Evolutionary conservation across 2,329 filamentous ascomycete species (phyloP).

Genomic region (Fusarium sp.): DNA sequence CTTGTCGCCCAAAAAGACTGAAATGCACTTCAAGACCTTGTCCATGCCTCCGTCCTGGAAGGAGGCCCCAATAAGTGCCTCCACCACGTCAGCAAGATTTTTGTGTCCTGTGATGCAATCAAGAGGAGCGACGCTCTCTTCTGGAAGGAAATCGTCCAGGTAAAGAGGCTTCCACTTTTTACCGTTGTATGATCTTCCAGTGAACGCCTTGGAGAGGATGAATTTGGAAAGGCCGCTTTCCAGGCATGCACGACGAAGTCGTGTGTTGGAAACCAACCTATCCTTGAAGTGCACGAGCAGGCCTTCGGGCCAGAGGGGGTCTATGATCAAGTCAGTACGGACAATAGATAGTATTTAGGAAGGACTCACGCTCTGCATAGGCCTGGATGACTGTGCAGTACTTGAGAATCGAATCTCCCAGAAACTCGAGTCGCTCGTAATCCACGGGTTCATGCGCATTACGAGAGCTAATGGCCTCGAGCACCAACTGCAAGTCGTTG

Average conservation of each 20-base stretch:
- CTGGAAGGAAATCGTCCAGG: conserved; percentile 52
- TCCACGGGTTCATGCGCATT: conserved; percentile 70
- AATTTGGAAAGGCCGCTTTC: conserved; percentile 76
- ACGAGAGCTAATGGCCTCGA: conserved; percentile 78
- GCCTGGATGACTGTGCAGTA: conserved; percentile 76
- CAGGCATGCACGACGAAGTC: conserved; percentile 75
- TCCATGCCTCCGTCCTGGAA: conserved; percentile 75
- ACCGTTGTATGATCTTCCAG: conserved; percentile 51
- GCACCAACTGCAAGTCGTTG: conserved; percentile 65
- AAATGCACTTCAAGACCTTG: conserved; percentile 73
- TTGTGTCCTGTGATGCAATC: conserved; percentile 74
- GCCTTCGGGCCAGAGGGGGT: conserved; percentile 80
- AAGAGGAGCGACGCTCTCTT: conserved; percentile 10
- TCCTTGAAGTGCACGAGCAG: conserved; percentile 78
- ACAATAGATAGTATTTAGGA: accelerated
- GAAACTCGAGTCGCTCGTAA: conserved; percentile 88
- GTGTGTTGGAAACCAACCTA: conserved; percentile 78
- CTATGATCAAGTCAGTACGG: conserved; percentile 48
- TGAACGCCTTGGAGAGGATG: conserved; percentile 77
- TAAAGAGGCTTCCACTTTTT: conserved; percentile 79
- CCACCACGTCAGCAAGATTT: conserved; percentile 86
- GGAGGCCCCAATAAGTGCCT: conserved; percentile 83
- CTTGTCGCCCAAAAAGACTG: conserved; percentile 71
- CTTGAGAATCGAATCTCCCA: conserved; percentile 89
- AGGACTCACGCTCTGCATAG: conserved; percentile 61